Base-by-base conservation (phyloP, 768 basidiomycete genomes). In the Boletus sp. region DNA sequence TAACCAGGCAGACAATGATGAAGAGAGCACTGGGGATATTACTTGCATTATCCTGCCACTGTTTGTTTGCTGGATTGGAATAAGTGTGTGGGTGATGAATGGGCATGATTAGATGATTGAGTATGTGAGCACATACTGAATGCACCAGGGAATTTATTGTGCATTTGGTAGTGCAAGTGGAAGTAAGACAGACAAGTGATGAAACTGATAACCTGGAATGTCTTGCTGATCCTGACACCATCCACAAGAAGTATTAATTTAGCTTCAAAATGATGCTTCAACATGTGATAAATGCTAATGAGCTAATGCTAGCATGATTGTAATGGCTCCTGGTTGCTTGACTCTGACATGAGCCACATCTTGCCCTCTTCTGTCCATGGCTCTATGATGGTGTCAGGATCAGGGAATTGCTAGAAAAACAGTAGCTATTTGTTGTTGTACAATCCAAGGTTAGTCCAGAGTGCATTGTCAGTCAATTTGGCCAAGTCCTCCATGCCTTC, bases 161-260 rank as follows among this genome's bases (percentile, higher is more conserved):
- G 7, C 4, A 35, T 52, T 2, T 28, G 8, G 5, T 35, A 57
- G 37, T 18, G 52, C 1, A 1, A 7, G 1, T 12, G 41, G 8
- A 54, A 68, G 49, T 51, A 61, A 1, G 63, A 33, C 1, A 62
- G 35, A 15, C 56, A 52, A 3, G 57, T 52, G 2, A 71, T 56
- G 2, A 61, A 10, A 1, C 64, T 59, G 2, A 71, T 52, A 0
- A 57, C 62, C 12, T 70, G 63, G 2, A 70, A 39, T 0, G 63
- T 69, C 42, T 70, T 70, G 0, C 67, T 64, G 2, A 71, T 54
- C 0, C 69, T 63, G 0, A 71, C 64, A 0, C 59, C 57, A 35
- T 71, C 69, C 67, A 71, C 67, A 0, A 69, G 42, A 0, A 70
- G 35, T 2, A 69, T 44, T 0, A 58, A 58, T 11, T 55, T 1